Base-by-base conservation (phyloP, 352 stramenopile genomes). In the Chrysophaeum taylorii region DNA sequence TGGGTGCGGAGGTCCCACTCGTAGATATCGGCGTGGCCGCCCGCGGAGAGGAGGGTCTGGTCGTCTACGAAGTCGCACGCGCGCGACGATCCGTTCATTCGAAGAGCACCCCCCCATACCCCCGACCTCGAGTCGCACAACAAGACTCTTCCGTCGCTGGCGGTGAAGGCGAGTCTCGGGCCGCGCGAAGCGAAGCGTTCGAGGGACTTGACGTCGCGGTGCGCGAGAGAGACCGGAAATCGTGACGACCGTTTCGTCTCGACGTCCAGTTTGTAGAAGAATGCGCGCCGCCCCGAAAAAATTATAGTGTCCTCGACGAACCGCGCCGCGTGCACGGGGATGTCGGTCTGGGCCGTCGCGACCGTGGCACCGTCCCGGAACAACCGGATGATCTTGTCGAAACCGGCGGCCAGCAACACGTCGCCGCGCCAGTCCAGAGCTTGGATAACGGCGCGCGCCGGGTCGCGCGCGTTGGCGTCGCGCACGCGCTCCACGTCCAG, bases 251-350 rank as follows among this genome's bases (percentile, higher is more conserved):
- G 14, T 85, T 38, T 92, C 84, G 42, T 91, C 89, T 31, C 92
- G 27, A 96, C 82, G 81, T 98, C 92, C 78, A 97, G 97, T 66
- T 86, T 89, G 78, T 98, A 98, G 75, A 97, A 98, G 78, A 95
- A 97, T 43, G 90, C 84, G 42, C 93, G 89, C 33, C 92, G 85
- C 27, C 95, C 94, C 2, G 85, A 88, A 5, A 97, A 74, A 25
- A 98, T 81, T 33, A 80, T 84, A 41, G 89, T 87, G 18, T 35
- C n/a, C 15, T 83, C 60, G 23, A 87, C 87, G 73, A 94, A 96
- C 78, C 87, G 84, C 23, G 89, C 89, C 64, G 85, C 82, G 14
- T 78, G 70, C 15, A 97, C 92, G 1, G 91, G 90, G 54, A 96
- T 72, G 63, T 96, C 90, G 68, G 90, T 84, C 2, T 5, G 4